Base-by-base conservation (phyloP, 768 basidiomycete species). In the Leccinellum luteum region DNA sequence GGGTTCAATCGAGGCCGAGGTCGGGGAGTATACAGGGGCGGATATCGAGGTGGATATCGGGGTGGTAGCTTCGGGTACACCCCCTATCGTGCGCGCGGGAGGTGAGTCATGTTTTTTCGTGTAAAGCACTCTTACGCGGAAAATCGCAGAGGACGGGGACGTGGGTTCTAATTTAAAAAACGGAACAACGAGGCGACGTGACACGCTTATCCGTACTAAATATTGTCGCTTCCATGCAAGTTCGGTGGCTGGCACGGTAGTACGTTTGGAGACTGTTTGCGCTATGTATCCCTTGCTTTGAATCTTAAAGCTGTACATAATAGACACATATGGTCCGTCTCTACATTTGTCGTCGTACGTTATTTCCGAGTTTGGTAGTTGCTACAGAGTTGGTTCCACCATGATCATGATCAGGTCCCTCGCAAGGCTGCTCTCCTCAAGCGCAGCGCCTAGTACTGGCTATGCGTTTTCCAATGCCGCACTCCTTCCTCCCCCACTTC, bases 1-100 rank as follows among this genome's bases (percentile, higher is more conserved):
- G 94, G 94, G 1, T 94, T 92, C 75, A 90, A 85, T 64, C 85
- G 90, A 57, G 91, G 93, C 15, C 78, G 92, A 23, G 89, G 92
- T 14, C 78, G 94, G 52, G 89, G 88, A 47, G 78, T 73, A n/a
- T 84, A 79, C 63, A 67, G 85, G 55, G 85, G 85, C 5, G 81
- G 82, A 15, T 81, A 76, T 66, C 75, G 89, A 58, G 88, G 88
- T 3, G 82, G 87, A 30, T 79, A 79, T 66, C 70, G 80, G 56
- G 80, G 83, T 47, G 81, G 84, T 28, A 80, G 85, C 32, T 72
- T 66, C 35, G 80, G 80, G 8, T 85, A 78, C 67, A 74, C 60
- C 58, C 85, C 84, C 44, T 84, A 85, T 70, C 75, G 78, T 64
- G 81, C 79, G 51, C 85, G 92, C 62, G 89, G 92, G 71, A 85